Base-by-base conservation (phyloP, 108 stramenopile species). In the Fistulifera pelliculosa region DNA sequence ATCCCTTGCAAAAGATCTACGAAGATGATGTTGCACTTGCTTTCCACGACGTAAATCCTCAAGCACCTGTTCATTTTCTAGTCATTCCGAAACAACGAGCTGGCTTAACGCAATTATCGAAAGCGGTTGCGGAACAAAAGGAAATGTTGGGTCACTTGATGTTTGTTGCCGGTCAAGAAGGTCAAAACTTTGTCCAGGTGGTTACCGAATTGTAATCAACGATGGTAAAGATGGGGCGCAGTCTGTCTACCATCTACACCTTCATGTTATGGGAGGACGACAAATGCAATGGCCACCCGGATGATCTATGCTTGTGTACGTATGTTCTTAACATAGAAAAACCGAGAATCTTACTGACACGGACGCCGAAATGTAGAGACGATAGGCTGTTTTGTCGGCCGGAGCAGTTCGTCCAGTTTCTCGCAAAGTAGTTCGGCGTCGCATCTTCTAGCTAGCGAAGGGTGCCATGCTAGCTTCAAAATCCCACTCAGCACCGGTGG, bases 1-100 rank as follows among this genome's bases (percentile, higher is more conserved):
- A 80, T 79, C 68, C 61, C 78, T 12, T 76, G 91, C 28, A 65
- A 80, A 87, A 86, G 45, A 94, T 98, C 43, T 90, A 95, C 77
- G 94, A 96, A 40, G 97, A 99, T 56, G 95, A 98, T 23, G 24
- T 73, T 40, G 79, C 77, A 55, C 58, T 91, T 41, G 96, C 96
- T 31, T 99, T 99, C 76, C 75, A 80, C 19, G 98, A 99, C 71
- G 88, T 98, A 44, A 87, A 66, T 56, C 94, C 95, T 8, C 77
- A 88, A 57, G 96, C 93, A 27, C 95, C 95, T 1, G 71, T 77
- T 5, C 98, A 99, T 64, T 82, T 98, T 56, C 51, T 99, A 51
- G 87, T 98, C 27, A 98, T 99, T 64, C 98, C 98, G 45, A 99
- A 99, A 75, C 52, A 88, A 35, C 77, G 93, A 7, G 92, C 93